phyloP scores from a whole-genome alignment of 176 grass and related monocot genomes.

The Triticum turgidum region DNA sequence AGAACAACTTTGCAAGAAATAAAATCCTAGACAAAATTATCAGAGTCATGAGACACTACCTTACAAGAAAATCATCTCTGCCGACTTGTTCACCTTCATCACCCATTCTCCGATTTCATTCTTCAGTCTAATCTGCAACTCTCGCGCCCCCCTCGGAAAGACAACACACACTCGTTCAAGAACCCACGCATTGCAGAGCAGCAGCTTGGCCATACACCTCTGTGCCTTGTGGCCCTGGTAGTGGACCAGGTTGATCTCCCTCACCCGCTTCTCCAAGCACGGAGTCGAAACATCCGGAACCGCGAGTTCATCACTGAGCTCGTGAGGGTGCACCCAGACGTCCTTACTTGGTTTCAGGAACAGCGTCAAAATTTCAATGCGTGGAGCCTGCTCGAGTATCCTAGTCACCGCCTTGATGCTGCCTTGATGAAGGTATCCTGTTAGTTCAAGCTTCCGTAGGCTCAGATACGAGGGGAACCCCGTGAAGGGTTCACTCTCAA shows the following conservation, averaged over 20 bases:
- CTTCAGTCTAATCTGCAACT: background rate
- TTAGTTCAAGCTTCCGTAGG: background rate
- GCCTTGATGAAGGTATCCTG: background rate
- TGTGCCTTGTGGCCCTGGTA: background rate
- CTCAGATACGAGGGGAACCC: background rate
- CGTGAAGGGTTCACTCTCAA: no score
- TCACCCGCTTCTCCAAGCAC: background rate
- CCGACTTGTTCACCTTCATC: background rate
- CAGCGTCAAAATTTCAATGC: background rate
- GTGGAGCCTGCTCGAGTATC: background rate
- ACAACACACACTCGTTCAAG: background rate
- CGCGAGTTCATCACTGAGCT: background rate
- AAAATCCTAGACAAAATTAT: background rate
- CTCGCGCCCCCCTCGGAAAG: background rate
- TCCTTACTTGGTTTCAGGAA: background rate
- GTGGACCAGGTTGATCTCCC: background rate
- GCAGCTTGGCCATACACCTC: background rate
- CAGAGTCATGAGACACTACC: background rate
- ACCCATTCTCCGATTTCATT: background rate
- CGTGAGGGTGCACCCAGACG: background rate
- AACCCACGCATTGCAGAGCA: background rate
- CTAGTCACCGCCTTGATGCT: background rate
- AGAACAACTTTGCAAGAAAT: background rate
- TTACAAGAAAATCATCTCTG: background rate
- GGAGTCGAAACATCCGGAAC: background rate